Conservation (phyloP, 805 yeast genomes). For the Kodamaea leandrae region DNA sequence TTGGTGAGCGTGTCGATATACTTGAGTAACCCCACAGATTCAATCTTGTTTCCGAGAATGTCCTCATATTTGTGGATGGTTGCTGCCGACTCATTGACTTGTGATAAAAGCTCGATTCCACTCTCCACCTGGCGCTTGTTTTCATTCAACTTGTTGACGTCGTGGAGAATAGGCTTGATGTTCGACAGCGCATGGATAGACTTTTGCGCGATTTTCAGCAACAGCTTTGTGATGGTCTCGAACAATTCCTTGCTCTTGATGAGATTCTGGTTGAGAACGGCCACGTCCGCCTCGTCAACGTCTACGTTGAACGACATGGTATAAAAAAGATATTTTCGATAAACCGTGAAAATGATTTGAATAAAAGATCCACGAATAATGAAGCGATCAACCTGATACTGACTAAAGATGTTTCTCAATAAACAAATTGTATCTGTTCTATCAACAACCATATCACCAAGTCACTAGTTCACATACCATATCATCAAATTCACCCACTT, state of each 20-base stretch:
- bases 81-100: slow-evolving; percentile 51
- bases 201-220: slow-evolving; percentile 50
- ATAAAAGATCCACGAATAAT: too few relatives aligned
- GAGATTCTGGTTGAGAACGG: slow-evolving; percentile 75
- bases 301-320: slow-evolving; percentile 39
- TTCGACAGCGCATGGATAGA: slow-evolving; percentile 57
- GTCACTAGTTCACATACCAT: too few relatives aligned
- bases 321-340: too few relatives aligned
- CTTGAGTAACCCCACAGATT: slow-evolving; percentile 38
- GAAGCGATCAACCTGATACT: too few relatives aligned
- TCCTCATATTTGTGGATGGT: slow-evolving; percentile 41
- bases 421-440: too few relatives aligned
- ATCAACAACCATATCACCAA: too few relatives aligned
- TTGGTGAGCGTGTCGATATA: slow-evolving; percentile 32
- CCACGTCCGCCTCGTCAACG: slow-evolving; percentile 78
- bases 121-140: slow-evolving; percentile 58
- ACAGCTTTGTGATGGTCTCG: slow-evolving; percentile 50
- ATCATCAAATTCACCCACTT: too few relatives aligned
- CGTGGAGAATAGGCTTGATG: slow-evolving; percentile 68
- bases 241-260: slow-evolving; percentile 57
- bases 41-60: slow-evolving; percentile 32
- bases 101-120: slow-evolving; percentile 50
- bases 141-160: slow-evolving; percentile 54
- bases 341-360: too few relatives aligned
- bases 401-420: too few relatives aligned